phyloP scores from a whole-genome alignment of 169 alveolate genomes.

The Cryptosporidium parvum region DNA sequence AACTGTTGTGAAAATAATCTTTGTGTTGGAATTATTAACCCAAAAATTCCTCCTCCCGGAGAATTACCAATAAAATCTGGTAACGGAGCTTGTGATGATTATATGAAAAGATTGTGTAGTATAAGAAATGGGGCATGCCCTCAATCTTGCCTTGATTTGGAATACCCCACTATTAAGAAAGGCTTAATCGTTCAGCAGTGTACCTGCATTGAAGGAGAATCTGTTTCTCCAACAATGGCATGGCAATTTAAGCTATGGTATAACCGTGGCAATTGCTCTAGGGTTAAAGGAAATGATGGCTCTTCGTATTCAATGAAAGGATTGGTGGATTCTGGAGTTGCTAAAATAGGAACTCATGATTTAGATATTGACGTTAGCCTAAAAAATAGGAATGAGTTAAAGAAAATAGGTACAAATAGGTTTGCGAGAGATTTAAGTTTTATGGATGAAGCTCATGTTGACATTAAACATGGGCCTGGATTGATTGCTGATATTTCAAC shows the following conservation, averaged over 20 bases:
- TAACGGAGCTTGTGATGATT: constrained; percentile 42
- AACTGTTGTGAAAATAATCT: constrained; percentile 73
- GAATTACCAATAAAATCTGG: constrained; percentile 23
- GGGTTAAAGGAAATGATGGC: constrained; percentile 51
- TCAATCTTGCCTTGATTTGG: constrained; percentile 45
- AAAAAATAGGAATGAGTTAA: constrained; percentile 9
- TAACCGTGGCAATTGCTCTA: constrained; percentile 55
- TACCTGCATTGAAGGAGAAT: constrained; percentile 41
- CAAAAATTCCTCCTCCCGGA: constrained; percentile 73
- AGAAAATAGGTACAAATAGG: constrained; percentile 36
- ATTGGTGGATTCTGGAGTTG: constrained; percentile 7
- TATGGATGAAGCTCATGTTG: neutral
- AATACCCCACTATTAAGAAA: constrained; percentile 51
- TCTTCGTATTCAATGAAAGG: constrained; percentile 47
- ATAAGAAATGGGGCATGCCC: constrained; percentile 76
- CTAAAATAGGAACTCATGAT: constrained; percentile 28
- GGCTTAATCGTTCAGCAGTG: constrained; percentile 75
- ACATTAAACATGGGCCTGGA: constrained; percentile 54
- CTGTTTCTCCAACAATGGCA: constrained; percentile 63
- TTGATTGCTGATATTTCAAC: constrained; percentile 3
- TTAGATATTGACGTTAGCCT: constrained; percentile 4
- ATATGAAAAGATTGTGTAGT: constrained; percentile 69
- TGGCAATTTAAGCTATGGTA: constrained; percentile 73
- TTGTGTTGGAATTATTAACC: constrained; percentile 69
- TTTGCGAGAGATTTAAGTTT: constrained; percentile 62